Conservation (phyloP, 495 filamentous ascomycete genomes). For the Tuber borchii region DNA sequence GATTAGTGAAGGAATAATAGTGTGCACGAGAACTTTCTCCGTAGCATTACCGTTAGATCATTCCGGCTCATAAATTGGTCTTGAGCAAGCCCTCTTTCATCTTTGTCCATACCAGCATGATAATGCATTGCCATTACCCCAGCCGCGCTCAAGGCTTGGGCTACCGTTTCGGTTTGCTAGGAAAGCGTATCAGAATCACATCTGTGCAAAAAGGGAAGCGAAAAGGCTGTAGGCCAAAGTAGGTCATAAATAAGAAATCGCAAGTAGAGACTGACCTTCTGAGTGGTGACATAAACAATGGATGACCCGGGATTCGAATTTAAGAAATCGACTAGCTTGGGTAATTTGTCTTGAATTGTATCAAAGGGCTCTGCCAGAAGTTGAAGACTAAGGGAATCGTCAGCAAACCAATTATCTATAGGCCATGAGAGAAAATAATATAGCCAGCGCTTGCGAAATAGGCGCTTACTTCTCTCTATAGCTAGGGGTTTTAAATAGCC, state of each 20-base stretch:
- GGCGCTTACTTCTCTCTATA: slow-evolving; percentile 50
- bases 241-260: neutral
- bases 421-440: neutral
- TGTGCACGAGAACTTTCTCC: neutral
- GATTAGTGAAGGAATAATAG: neutral
- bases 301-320: slow-evolving; percentile 49
- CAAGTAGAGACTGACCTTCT: slow-evolving; percentile 29
- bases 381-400: slow-evolving; percentile 40
- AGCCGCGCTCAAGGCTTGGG: slow-evolving; percentile 38
- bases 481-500: slow-evolving; percentile 52
- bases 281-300: slow-evolving; percentile 54
- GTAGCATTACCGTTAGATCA: slow-evolving; percentile 43
- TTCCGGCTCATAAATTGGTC: slow-evolving; percentile 51
- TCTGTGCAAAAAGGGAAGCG: neutral
- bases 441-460: neutral
- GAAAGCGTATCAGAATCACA: slow-evolving; percentile 5
- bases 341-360: slow-evolving; percentile 45
- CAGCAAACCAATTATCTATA: neutral
- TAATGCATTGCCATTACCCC: slow-evolving; percentile 48
- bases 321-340: slow-evolving; percentile 48
- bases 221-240: neutral
- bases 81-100: slow-evolving; percentile 46
- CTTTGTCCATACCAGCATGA: slow-evolving; percentile 51
- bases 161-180: slow-evolving; percentile 48
- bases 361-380: slow-evolving; percentile 48